These are phyloP conservation scores for Penicillium capsulatum DNA, from an alignment of 2,329 filamentous ascomycete species.

Conservation along the genomic window DNA sequence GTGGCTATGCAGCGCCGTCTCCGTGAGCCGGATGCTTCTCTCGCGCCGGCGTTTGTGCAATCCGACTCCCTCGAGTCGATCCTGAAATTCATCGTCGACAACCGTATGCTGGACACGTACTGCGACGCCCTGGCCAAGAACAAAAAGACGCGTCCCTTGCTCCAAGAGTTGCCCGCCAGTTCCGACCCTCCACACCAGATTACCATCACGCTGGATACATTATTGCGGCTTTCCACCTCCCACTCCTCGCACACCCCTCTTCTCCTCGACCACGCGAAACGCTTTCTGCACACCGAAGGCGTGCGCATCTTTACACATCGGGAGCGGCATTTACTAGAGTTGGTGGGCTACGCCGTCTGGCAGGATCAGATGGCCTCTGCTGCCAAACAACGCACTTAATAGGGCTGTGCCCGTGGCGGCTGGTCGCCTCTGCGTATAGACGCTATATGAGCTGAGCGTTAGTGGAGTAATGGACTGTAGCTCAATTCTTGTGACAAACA, in stretches of 20 bases:
- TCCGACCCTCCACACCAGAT: constrained; percentile 6
- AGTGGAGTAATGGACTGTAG: no score
- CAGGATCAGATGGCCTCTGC: constrained; percentile 14
- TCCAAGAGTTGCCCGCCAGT: constrained; percentile 2
- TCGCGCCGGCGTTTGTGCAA: constrained; percentile 7
- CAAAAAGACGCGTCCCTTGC: constrained; percentile 9
- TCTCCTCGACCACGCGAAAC: constrained; percentile 10
- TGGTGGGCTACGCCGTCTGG: constrained; percentile 20
- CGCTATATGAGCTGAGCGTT: no score
- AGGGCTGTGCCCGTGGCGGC: neutral
- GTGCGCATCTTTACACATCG: constrained; percentile 19
- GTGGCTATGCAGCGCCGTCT: constrained; percentile 19
- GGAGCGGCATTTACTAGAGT: constrained; percentile 22
- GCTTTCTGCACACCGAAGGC: constrained; percentile 15
- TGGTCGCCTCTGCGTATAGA: neutral
- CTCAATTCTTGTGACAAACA: no score
- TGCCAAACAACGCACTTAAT: neutral
- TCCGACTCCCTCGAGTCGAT: constrained; percentile 19
- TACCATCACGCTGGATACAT: constrained; percentile 12
- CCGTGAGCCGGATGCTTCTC: constrained; percentile 5
- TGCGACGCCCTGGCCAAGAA: constrained; percentile 25
- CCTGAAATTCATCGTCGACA: constrained; percentile 21
- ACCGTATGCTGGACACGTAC: constrained; percentile 28
- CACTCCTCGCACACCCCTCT: neutral
- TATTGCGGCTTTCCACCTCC: constrained; percentile 8